Evolutionary conservation across 306 rosid genomes (phyloP).

Genomic region (Cicer chorassanicum): DNA sequence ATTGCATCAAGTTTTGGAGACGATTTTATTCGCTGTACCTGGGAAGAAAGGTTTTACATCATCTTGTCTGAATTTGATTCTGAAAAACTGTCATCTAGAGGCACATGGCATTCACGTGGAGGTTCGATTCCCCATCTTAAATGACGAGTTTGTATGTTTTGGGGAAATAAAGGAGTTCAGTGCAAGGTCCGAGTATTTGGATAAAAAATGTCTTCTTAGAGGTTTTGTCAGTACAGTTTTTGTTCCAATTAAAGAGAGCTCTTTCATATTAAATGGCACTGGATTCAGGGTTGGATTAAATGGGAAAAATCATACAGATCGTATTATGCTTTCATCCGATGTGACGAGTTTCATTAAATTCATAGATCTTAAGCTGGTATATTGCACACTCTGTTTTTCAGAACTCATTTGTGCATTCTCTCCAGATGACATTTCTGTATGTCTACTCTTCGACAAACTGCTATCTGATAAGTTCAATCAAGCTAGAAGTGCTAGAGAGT

Average conservation of each 20-base stretch:
- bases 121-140: conserved; percentile 63
- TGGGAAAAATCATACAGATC: conserved; percentile 45
- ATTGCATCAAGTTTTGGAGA: conserved; percentile 74
- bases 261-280: conserved; percentile 51
- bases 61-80: conserved; percentile 59
- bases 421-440: conserved; percentile 65
- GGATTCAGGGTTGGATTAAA: conserved; percentile 63
- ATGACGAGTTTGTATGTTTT: conserved; percentile 50
- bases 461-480: conserved; percentile 52
- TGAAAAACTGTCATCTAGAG: conserved; percentile 72
- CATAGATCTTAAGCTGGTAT: conserved; percentile 61
- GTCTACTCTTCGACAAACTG: conserved; percentile 54
- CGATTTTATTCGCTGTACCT: conserved; percentile 51
- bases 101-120: conserved; percentile 48
- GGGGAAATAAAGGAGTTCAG: conserved; percentile 64
- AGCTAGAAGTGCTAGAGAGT: conserved; percentile 74
- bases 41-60: conserved; percentile 55
- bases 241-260: conserved; percentile 54
- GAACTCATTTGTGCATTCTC: conserved; percentile 57
- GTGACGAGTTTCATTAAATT: conserved; percentile 53
- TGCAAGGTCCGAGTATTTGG: conserved; percentile 57
- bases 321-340: conserved; percentile 55
- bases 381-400: conserved; percentile 64
- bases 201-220: conserved; percentile 58
- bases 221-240: conserved; percentile 62